Evolutionary conservation across 2,329 filamentous ascomycete genomes (phyloP).

Genomic region (Trichoderma arundinaceum): DNA sequence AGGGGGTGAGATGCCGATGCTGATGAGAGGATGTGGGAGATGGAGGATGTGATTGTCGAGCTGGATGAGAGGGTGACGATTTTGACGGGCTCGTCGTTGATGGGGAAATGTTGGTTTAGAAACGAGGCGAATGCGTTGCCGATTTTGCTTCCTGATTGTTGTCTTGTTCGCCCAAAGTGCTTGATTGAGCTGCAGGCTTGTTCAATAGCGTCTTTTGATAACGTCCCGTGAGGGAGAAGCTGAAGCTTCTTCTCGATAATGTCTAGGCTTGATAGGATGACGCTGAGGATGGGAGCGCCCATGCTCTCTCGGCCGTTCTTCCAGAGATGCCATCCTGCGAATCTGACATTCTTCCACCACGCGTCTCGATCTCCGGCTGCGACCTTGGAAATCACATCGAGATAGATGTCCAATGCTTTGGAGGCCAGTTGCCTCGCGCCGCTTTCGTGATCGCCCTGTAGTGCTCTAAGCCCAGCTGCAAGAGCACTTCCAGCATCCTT

Average conservation of each 20-base stretch:
- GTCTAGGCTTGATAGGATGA: constrained; percentile 54
- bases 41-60: constrained; percentile 61
- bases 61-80: constrained; percentile 68
- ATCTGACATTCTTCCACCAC: constrained; percentile 63
- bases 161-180: constrained; percentile 35
- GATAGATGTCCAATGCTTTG: constrained; percentile 57
- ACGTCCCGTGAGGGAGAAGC: neutral
- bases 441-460: constrained; percentile 63
- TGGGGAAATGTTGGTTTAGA: constrained; percentile 37
- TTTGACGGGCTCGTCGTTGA: constrained; percentile 43
- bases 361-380: constrained; percentile 40
- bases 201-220: constrained; percentile 31
- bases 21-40: constrained; percentile 50
- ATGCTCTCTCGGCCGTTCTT: constrained; percentile 71
- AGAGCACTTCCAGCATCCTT: constrained; percentile 53
- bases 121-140: constrained; percentile 44
- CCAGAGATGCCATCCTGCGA: constrained; percentile 67
- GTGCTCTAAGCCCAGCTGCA: constrained; percentile 51
- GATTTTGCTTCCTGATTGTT: constrained; percentile 43
- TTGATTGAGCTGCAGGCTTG: constrained; percentile 35
- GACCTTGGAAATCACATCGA: constrained; percentile 50
- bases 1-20: constrained; percentile 40
- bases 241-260: constrained; percentile 44
- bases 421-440: constrained; percentile 64
- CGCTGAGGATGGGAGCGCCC: constrained; percentile 63